phyloP scores from a whole-genome alignment of 805 yeast species.

The Starmerella sp. region DNA sequence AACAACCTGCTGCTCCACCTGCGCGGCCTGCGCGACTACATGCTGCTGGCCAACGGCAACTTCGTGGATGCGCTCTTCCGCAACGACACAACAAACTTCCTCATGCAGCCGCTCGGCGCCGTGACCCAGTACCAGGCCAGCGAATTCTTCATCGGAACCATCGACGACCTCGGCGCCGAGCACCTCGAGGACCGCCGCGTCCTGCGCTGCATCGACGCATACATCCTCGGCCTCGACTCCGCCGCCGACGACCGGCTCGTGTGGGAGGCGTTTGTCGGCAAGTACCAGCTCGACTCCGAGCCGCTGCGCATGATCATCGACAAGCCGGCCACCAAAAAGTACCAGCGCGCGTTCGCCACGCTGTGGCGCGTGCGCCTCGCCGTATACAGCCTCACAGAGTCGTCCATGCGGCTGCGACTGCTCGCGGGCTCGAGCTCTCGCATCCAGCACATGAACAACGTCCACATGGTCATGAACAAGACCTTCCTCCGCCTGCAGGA shows the following conservation, averaged over 20 bases:
- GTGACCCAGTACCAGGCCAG: slow-evolving; percentile 11
- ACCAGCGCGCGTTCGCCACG: slow-evolving; percentile 72
- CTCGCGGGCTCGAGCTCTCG: not conserved
- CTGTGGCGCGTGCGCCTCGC: slow-evolving; percentile 68
- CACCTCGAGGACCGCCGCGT: slow-evolving; percentile 21
- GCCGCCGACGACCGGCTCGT: slow-evolving; percentile 1
- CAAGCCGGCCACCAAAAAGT: slow-evolving; percentile 37
- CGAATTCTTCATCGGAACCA: slow-evolving; percentile 9
- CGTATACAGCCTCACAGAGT: slow-evolving; percentile 36
- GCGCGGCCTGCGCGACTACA: slow-evolving; percentile 49
- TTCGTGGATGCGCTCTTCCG: slow-evolving; percentile 55
- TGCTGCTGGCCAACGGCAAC: slow-evolving; percentile 71
- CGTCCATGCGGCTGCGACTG: not conserved
- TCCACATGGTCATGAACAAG: not conserved
- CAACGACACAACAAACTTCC: slow-evolving; percentile 11
- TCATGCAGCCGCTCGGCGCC: slow-evolving; percentile 4
- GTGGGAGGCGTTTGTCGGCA: slow-evolving; percentile 18
- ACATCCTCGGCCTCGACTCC: slow-evolving; percentile 53
- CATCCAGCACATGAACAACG: not conserved
- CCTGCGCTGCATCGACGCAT: slow-evolving; percentile 60
- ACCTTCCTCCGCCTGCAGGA: not conserved
- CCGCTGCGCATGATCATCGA: slow-evolving; percentile 51
- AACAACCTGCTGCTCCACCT: slow-evolving; percentile 44
- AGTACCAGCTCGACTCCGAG: slow-evolving; percentile 39
- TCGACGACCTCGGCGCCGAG: slow-evolving; percentile 6